phyloP scores from a whole-genome alignment of 768 basidiomycete genomes.

The Collybia mongolica region DNA sequence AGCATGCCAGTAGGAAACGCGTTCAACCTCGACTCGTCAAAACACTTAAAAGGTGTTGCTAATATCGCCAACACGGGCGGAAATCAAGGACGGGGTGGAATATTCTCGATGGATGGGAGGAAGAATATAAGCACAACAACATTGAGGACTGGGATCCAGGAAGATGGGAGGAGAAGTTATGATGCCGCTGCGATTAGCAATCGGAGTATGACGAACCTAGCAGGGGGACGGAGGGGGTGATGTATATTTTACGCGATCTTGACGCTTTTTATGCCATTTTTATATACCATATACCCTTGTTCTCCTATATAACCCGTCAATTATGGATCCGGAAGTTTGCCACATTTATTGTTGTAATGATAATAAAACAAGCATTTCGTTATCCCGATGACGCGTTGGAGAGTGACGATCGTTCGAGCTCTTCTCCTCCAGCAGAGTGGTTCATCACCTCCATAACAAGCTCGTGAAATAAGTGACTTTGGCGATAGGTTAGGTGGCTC shows the following conservation, averaged over 20 bases:
- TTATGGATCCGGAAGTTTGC: background rate
- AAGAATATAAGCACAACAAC: conserved; percentile 44
- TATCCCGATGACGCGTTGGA: too few relatives aligned
- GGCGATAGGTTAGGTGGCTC: too few relatives aligned
- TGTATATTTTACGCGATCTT: background rate
- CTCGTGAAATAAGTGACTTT: too few relatives aligned
- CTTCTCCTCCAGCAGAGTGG: too few relatives aligned
- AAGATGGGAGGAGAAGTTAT: conserved; percentile 51
- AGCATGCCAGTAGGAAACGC: conserved; percentile 71
- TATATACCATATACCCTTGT: background rate
- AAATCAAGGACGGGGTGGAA: conserved; percentile 19
- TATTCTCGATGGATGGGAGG: conserved; percentile 46
- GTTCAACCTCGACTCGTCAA: conserved; percentile 58
- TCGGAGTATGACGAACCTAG: conserved; percentile 52
- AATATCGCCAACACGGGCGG: conserved; percentile 9
- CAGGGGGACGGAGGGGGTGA: conserved; percentile 34
- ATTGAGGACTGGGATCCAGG: conserved; percentile 28
- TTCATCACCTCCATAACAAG: too few relatives aligned
- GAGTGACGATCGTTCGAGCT: too few relatives aligned
- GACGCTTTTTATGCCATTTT: background rate
- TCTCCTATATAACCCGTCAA: too few relatives aligned
- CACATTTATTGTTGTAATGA: background rate
- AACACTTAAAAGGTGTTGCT: conserved; percentile 25
- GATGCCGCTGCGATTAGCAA: conserved; percentile 41
- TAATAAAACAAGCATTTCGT: too few relatives aligned